Conservation (phyloP, 352 stramenopile genomes). For the Globisporangium mamillatum region DNA sequence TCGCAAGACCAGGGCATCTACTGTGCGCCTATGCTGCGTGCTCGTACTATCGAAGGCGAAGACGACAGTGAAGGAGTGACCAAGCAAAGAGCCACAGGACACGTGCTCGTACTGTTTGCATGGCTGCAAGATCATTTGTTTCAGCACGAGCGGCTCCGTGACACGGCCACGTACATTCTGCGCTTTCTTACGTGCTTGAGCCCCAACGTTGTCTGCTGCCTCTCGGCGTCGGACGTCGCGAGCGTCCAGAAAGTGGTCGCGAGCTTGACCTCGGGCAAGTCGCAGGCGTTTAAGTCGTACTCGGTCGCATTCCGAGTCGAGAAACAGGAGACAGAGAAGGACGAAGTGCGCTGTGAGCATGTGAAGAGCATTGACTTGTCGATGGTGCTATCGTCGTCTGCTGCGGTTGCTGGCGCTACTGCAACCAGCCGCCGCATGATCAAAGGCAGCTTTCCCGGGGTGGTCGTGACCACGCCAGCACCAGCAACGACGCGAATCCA, state of each 20-base stretch:
- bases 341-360: constrained; percentile 10
- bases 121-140: constrained; percentile 59
- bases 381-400: too few species aligned
- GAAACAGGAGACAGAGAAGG: constrained; percentile 15
- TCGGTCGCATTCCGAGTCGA: constrained; percentile 18
- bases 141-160: constrained; percentile 34
- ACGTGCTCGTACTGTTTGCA: constrained; percentile 47
- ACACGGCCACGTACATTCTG: constrained; percentile 68
- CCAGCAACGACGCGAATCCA: constrained; percentile 23
- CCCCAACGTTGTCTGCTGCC: constrained; percentile 16
- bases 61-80: not conserved
- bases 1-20: constrained; percentile 58
- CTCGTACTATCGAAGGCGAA: not conserved
- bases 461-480: constrained; percentile 25
- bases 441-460: constrained; percentile 38
- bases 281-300: constrained; percentile 15
- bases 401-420: not conserved
- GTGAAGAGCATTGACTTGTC: constrained; percentile 1
- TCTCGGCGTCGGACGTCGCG: constrained; percentile 12
- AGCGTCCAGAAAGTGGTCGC: constrained; percentile 7
- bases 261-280: not conserved
- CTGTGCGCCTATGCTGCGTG: constrained; percentile 19
- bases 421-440: constrained; percentile 27
- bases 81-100: not conserved
- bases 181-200: constrained; percentile 37